Evolutionary conservation across 257 asterid species (phyloP).

Genomic region (Pogostemon cablin): DNA sequence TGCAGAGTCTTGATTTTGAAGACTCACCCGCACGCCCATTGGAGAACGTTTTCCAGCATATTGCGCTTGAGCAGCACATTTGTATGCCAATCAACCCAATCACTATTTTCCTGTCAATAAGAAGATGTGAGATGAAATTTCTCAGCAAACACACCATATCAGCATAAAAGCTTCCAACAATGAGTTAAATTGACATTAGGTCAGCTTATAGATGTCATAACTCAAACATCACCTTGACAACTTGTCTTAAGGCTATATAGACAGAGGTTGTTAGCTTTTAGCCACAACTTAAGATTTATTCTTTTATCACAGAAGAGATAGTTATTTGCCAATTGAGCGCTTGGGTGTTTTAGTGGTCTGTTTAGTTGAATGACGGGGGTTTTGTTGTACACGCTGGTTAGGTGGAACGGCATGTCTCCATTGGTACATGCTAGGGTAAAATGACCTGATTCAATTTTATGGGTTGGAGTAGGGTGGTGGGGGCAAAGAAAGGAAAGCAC

Average conservation of each 20-base stretch:
- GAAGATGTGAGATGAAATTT: background rate
- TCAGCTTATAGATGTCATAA: conserved; percentile 1
- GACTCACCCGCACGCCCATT: conserved; percentile 90
- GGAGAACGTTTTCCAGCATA: conserved; percentile 71
- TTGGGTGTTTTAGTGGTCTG: background rate
- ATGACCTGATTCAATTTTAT: too few relatives aligned
- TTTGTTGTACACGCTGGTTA: too few relatives aligned
- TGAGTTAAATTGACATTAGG: background rate
- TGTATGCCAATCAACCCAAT: conserved; percentile 81
- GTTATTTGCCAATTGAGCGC: background rate
- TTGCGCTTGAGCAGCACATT: conserved; percentile 72
- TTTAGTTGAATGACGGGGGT: too few relatives aligned
- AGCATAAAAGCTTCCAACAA: conserved; percentile 11
- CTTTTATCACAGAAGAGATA: background rate
- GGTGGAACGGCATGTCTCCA: too few relatives aligned
- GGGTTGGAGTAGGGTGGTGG: too few relatives aligned
- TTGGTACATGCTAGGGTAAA: too few relatives aligned
- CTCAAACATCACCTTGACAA: conserved; percentile 20
- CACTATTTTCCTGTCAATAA: conserved; percentile 66
- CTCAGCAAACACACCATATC: conserved; percentile 14
- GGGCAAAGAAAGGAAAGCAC: too few relatives aligned
- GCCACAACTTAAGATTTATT: background rate
- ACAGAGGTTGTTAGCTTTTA: background rate
- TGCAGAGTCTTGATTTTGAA: conserved; percentile 19
- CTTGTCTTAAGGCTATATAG: background rate